Conservation (phyloP, 2,329 filamentous ascomycete genomes). For the Didymella segeticola region DNA sequence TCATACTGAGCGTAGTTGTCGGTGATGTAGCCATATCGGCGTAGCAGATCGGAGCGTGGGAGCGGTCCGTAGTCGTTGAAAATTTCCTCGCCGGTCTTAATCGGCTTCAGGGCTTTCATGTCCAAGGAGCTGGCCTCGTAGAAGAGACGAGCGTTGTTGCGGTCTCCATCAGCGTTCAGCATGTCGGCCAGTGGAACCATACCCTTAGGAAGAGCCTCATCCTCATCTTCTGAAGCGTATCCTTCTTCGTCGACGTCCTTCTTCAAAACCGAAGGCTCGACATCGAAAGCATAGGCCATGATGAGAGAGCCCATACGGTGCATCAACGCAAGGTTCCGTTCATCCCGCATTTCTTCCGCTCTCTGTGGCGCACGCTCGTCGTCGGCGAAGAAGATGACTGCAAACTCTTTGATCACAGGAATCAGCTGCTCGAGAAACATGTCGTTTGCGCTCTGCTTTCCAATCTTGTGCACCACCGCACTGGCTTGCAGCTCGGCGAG, state of each 20-base stretch:
- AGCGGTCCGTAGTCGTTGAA: conserved; percentile 90
- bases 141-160: conserved; percentile 74
- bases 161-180: conserved; percentile 83
- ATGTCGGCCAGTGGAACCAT: conserved; percentile 94
- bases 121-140: conserved; percentile 67
- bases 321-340: conserved; percentile 63
- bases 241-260: conserved; percentile 66
- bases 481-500: conserved; percentile 77
- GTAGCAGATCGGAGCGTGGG: conserved; percentile 79
- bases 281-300: conserved; percentile 92
- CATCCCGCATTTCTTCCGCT: conserved; percentile 51
- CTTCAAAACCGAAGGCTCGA: conserved; percentile 57
- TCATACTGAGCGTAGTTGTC: conserved; percentile 78
- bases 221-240: conserved; percentile 55
- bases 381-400: conserved; percentile 49
- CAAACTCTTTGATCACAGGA: conserved; percentile 57
- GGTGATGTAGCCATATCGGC: conserved; percentile 89
- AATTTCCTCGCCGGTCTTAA: conserved; percentile 75
- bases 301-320: conserved; percentile 87
- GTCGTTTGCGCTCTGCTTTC: conserved; percentile 72
- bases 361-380: conserved; percentile 39
- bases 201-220: conserved; percentile 67
- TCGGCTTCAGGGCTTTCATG: conserved; percentile 73
- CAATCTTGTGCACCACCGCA: conserved; percentile 77
- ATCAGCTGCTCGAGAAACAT: conserved; percentile 67